phyloP scores from a whole-genome alignment of 441 rosid species.

The Syzygium malaccense region DNA sequence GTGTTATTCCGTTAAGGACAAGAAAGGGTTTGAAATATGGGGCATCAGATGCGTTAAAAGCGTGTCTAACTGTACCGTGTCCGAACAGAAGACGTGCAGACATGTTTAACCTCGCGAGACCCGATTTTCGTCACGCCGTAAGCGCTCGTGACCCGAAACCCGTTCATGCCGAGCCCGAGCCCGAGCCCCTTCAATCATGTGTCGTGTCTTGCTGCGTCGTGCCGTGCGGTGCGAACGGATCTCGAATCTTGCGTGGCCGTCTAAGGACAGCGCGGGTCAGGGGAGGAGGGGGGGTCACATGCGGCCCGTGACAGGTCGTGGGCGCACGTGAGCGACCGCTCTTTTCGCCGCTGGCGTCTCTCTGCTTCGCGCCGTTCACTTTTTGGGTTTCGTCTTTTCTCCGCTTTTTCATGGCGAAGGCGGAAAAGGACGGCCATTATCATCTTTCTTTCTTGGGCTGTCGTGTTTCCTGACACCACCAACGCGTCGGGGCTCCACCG shows the following conservation, averaged over 20 bases:
- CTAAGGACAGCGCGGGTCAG: background rate
- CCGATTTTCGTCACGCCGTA: background rate
- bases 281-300: background rate
- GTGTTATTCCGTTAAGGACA: background rate
- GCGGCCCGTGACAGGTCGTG: background rate
- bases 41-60: background rate
- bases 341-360: background rate
- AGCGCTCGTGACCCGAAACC: background rate
- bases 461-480: background rate
- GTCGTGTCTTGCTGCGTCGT: fast-evolving
- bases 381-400: background rate
- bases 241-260: background rate
- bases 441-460: background rate
- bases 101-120: too few species aligned
- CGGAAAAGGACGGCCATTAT: background rate
- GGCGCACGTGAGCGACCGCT: background rate
- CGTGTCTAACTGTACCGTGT: background rate
- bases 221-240: fast-evolving
- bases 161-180: fast-evolving
- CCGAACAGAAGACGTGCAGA: fast-evolving
- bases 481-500: background rate
- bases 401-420: background rate
- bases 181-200: fast-evolving
- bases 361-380: background rate
- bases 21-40: background rate